phyloP scores from a whole-genome alignment of 768 basidiomycete genomes.

The Suillus occidentalis region DNA sequence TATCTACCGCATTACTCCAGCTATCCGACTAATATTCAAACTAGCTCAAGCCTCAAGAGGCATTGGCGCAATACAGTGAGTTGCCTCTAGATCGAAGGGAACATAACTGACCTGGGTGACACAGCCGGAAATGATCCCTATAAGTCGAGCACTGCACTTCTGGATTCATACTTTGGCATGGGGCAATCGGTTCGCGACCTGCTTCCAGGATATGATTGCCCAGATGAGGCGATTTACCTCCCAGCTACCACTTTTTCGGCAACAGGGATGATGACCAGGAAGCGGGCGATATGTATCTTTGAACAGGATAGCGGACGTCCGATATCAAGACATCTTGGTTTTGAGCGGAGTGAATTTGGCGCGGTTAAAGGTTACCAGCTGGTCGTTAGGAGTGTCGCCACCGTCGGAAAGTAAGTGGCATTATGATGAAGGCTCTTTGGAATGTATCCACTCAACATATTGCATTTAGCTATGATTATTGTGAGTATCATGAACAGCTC shows the following conservation, averaged over 20 bases:
- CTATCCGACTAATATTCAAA: background rate
- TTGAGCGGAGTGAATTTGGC: conserved; percentile 53
- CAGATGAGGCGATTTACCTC: conserved; percentile 56
- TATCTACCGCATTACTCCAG: background rate
- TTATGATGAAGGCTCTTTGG: background rate
- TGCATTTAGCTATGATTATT: conserved; percentile 48
- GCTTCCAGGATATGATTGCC: conserved; percentile 67
- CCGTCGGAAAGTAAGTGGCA: conserved; percentile 59
- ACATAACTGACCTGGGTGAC: conserved; percentile 2
- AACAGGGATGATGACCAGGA: conserved; percentile 42
- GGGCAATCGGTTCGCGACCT: conserved; percentile 53
- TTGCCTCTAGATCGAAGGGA: background rate
- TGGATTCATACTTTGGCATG: conserved; percentile 67
- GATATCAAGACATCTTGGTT: conserved; percentile 57
- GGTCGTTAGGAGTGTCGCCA: conserved; percentile 54
- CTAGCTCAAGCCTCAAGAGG: conserved; percentile 61
- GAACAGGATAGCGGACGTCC: conserved; percentile 61
- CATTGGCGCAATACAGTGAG: conserved; percentile 57
- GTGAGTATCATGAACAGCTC: conserved; percentile 33
- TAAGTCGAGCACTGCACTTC: conserved; percentile 60
- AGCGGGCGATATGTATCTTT: conserved; percentile 62
- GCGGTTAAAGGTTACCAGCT: conserved; percentile 61
- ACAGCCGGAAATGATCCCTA: conserved; percentile 61
- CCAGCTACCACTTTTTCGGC: conserved; percentile 53
- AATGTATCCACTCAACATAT: background rate